Evolutionary conservation across 2,329 filamentous ascomycete genomes (phyloP), one percentile per base, ranked within the genome.

Genomic region (Raffaelea ambrosiae): DNA sequence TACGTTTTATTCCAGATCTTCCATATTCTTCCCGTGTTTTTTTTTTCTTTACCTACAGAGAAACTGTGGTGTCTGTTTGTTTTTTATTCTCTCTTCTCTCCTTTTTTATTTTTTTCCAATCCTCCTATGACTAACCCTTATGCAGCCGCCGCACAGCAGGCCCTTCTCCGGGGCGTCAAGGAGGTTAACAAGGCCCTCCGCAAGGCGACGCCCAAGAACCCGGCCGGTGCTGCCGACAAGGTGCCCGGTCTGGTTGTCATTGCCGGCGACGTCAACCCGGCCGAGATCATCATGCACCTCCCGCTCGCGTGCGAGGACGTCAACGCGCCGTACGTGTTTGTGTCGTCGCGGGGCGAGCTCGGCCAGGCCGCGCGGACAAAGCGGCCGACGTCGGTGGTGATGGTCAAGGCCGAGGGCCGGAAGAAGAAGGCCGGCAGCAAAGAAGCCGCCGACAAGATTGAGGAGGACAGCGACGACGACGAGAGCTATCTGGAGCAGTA

Each of bases 281-380:
- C 93, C 83, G 93, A 98, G 68, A 93, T 98, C 66, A 96, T 98
- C 72, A 93, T 88, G 51, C 93, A 98, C 72, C 87, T 98, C 56
- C 93, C 93, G 60, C 87, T 98, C 49, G 84, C 97, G 50, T 97
- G 93, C 77, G 93, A 98, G 73, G 91, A 97, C 71, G 90, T 96
- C 77, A 88, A 87, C 69, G 88, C 96, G 51, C 93, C 93, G 31
- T 98, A 97, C 72, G 81, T 98, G 67, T 98, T 94, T 68, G 87
- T 98, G 59, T 81, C 84, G 52, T 94, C 86, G 61, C 84, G 93
- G 59, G 91, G 89, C 52, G 91, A 97, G 72, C 81, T 98, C 49
- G 93, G 93, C 61, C 87, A 88, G 57, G 91, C 93, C 3, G 90
- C 90, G 52, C 86, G 84, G 66, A 98, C 93, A 44, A 98, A 97